Evolutionary conservation across 2,329 filamentous ascomycete genomes (phyloP), one percentile per base, ranked within the genome.

Genomic region (Beauveria varroae): DNA sequence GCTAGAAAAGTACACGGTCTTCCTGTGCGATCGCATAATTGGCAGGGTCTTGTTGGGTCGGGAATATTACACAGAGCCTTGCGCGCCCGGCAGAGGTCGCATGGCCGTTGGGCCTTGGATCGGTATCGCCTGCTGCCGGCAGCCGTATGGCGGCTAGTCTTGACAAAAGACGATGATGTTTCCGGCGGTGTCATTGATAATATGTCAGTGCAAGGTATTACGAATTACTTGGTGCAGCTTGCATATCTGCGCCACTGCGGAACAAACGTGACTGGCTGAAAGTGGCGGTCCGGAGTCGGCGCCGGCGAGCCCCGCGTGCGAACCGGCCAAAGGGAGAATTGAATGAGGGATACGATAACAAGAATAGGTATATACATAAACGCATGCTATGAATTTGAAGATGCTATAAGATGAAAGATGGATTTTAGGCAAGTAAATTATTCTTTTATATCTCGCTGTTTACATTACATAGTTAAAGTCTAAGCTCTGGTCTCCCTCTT

Each of bases 31-130:
- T 66, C 61, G 24, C 67, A 69, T 3, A 69, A 63, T 49, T 69
- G 67, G 34, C 67, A 69, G 20, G 67, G 67, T 41, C 60, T 55
- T n/a, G 62, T 56, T 0, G 67, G 67, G 37, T 69, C 67, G 6
- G 67, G 67, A 3, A 69, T 69, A 9, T 69, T 69, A 60, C 67
- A 69, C 3, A 69, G 64, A 1, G 65, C 67, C 41, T 69, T 69
- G 24, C 67, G 67, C 2, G 66, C 55, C 10, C 65, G 66, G 34
- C 65, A 68, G 12, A 67, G 54, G 53, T 67, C 65, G 49, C 65
- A 67, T 28, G 66, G 65, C 20, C 65, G 53, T 52, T 68, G 65
- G 0, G 65, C 63, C 41, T 68, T 67, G 34, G 65, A 68, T 8
- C 65, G 65, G 47, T 68, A 68, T 16, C 65, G 51, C 43, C 63